Conservation (phyloP, 331 rosid species). For the Pyrus hybrid region DNA sequence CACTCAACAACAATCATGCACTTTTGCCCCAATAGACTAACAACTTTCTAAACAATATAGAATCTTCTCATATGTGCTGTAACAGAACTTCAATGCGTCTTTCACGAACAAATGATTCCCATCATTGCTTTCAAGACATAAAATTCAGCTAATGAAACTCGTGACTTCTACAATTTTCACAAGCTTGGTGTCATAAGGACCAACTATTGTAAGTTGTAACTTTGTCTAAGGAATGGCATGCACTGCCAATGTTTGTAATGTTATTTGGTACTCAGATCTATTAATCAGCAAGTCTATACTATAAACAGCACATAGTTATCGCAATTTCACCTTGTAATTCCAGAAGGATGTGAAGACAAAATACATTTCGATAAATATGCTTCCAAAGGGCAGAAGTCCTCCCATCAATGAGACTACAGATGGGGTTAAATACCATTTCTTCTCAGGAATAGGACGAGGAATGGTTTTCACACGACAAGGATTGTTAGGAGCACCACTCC, state of each 20-base stretch:
- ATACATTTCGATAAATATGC: conserved; percentile 99
- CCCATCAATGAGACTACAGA: conserved; percentile 97
- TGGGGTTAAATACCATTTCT: conserved; percentile 98
- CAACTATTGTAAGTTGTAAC: not conserved
- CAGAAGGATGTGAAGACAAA: conserved; percentile 98
- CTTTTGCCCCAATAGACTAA: not conserved
- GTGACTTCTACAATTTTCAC: not conserved
- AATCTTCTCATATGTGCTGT: not conserved
- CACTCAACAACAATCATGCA: not conserved
- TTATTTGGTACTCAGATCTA: not conserved
- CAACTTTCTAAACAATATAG: not conserved
- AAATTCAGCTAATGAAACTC: not conserved
- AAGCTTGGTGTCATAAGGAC: not conserved
- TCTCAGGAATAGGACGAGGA: conserved; percentile 99
- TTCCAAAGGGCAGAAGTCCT: conserved; percentile 97
- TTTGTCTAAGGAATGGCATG: not conserved
- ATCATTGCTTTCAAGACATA: not conserved
- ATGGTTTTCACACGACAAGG: conserved; percentile 97
- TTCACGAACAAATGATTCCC: not conserved
- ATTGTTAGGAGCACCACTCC: conserved; percentile 99
- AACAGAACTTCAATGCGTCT: not conserved
- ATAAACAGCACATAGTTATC: not conserved
- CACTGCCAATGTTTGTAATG: not conserved
- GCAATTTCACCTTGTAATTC: conserved; percentile 84
- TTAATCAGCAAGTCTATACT: not conserved